Evolutionary conservation across 306 rosid genomes (phyloP), one percentile per base, ranked within the genome.

Genomic region (Canavalia ensiformis): DNA sequence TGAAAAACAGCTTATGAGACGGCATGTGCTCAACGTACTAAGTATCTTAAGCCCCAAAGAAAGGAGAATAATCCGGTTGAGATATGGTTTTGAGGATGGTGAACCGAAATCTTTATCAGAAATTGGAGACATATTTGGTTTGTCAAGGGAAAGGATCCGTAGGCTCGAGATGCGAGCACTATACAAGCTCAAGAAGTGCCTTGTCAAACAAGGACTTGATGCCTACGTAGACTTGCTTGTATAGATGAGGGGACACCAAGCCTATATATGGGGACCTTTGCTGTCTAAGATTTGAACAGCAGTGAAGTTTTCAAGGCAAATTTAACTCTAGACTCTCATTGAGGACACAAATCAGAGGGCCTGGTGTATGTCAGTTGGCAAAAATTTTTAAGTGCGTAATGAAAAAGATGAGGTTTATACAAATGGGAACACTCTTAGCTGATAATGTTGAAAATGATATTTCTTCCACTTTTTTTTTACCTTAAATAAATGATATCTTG

Each of bases 111-210:
- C 97, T 30, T 85, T 90, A 30, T 77, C 89, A 55, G 93, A 90
- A 82, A 84, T 95, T 39, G 99, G 96, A 52, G 89, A 84, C 57
- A 64, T 87, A 60, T 89, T 89, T 73, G 96, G 95, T 44, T 52
- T 93, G 71, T 91, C 95, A 5, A 91, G 84, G 82, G 99, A 95
- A 85, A 90, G 99, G 83, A 93, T 89, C 31, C 94, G 94, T 29
- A 95, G 91, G 78, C 28, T 87, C 63, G 88, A 87, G 90, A 81
- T 33, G 58, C 74, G 92, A 76, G 98, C 98, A 10, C 79, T 91
- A 80, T 85, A 84, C 90, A 92, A 89, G 88, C 90, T 95, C 62
- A 95, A 85, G 76, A 87, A 86, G 80, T 86, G 89, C 84, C 89
- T 91, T 69, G 85, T 75, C 58, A 76, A 73, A 74, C 94, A 95